Evolutionary conservation across 1,139 yeast species (phyloP).

Genomic region (Candida freyschussii): DNA sequence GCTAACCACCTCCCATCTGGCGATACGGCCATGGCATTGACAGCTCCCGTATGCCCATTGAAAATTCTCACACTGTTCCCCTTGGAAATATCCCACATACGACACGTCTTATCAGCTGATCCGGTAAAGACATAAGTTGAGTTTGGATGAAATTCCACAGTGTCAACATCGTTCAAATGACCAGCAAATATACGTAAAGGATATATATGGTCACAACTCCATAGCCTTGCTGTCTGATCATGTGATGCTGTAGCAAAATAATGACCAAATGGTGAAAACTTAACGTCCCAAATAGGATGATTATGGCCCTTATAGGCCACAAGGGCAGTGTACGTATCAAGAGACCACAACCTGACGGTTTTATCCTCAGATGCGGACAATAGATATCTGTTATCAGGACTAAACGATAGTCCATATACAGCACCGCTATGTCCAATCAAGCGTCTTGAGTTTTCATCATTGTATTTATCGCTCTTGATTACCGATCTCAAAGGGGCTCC

Average conservation of each 20-base stretch:
- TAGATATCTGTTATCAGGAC: constrained; percentile 83
- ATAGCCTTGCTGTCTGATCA: constrained; percentile 93
- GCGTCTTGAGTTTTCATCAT: constrained; percentile 47
- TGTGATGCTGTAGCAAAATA: constrained; percentile 97
- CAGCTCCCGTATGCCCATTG: constrained; percentile 88
- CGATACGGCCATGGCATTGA: constrained; percentile 80
- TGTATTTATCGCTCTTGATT: constrained; percentile 54
- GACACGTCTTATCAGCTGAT: constrained; percentile 87
- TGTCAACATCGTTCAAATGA: constrained; percentile 93
- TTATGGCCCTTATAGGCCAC: constrained; percentile 96
- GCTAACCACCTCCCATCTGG: constrained; percentile 98
- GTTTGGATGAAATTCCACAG: constrained; percentile 94
- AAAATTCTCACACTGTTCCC: constrained; percentile 93
- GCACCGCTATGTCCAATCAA: constrained; percentile 93
- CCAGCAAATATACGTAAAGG: constrained; percentile 97
- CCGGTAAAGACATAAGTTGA: constrained; percentile 93
- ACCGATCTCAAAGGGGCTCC: constrained; percentile 76
- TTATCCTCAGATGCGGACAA: constrained; percentile 87
- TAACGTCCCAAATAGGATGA: constrained; percentile 97
- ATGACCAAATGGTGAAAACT: constrained; percentile 92
- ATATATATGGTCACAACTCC: constrained; percentile 98
- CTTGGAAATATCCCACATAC: constrained; percentile 95
- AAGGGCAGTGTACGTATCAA: constrained; percentile 83
- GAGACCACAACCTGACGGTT: constrained; percentile 89
- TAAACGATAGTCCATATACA: constrained; percentile 83